Percentiles rank a stretch among this genome's conserved stretches.
These are phyloP conservation scores for Candida fluviatilis DNA, from an alignment of 805 yeast species.

Conservation along the genomic window DNA sequence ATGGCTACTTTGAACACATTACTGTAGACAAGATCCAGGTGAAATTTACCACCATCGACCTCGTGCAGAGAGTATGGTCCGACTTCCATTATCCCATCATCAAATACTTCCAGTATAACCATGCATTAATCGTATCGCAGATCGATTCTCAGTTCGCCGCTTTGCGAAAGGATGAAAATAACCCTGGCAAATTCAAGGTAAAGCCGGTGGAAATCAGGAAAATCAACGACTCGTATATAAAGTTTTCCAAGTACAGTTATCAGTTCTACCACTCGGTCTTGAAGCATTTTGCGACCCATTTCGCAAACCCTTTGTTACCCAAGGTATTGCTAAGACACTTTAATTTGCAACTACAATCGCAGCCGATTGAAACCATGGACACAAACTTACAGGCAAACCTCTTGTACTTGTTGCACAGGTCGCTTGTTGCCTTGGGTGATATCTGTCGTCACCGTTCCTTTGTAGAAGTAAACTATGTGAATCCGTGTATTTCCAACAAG, in stretches of 20 bases:
- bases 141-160: constrained; percentile 14
- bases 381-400: constrained; percentile 24
- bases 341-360: constrained; percentile 16
- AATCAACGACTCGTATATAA: constrained; percentile 47
- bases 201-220: constrained; percentile 55
- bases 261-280: constrained; percentile 46
- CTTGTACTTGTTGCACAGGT: constrained; percentile 44
- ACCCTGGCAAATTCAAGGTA: constrained; percentile 17
- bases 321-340: constrained; percentile 25
- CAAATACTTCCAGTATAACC: constrained; percentile 48
- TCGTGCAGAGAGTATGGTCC: constrained; percentile 50
- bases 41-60: constrained; percentile 34
- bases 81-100: constrained; percentile 63
- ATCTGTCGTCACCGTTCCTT: constrained; percentile 53
- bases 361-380: constrained; percentile 10
- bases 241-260: constrained; percentile 43
- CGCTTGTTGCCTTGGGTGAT: constrained; percentile 53
- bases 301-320: constrained; percentile 32
- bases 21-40: constrained; percentile 11
- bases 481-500: constrained; percentile 23
- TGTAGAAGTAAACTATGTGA: constrained; percentile 43
- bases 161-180: constrained; percentile 9
- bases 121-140: constrained; percentile 19
- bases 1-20: constrained; percentile 21
- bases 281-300: constrained; percentile 34